Evolutionary conservation across 2,329 filamentous ascomycete species (phyloP).

Genomic region (Diaporthe longicolla): DNA sequence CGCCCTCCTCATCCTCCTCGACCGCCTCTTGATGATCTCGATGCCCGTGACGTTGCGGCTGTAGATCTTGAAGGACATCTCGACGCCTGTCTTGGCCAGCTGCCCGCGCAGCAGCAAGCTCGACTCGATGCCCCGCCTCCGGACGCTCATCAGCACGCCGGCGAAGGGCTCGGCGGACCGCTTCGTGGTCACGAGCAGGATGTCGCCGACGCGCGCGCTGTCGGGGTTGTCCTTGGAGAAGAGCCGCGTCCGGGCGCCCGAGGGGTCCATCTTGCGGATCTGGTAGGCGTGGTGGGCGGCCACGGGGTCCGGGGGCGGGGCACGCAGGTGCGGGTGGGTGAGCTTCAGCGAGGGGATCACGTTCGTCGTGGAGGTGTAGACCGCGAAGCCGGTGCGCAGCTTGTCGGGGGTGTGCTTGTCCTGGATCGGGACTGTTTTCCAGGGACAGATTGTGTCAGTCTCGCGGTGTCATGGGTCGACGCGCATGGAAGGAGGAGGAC

Average conservation of each 20-base stretch:
- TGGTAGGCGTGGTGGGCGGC: conserved; percentile 76
- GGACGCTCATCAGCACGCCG: conserved; percentile 89
- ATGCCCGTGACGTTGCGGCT: conserved; percentile 90
- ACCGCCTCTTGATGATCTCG: conserved; percentile 89
- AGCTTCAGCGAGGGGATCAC: conserved; percentile 37
- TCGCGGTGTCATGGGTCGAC: conserved; percentile 14
- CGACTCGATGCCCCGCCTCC: conserved; percentile 89
- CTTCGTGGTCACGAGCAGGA: conserved; percentile 89
- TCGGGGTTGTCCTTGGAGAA: conserved; percentile 85
- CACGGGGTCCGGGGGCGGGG: conserved; percentile 68
- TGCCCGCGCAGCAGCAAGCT: conserved; percentile 89
- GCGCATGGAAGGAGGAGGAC: conserved; percentile 3
- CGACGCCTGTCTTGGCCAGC: conserved; percentile 87
- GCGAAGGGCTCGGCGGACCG: conserved; percentile 87
- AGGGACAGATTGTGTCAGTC: conserved; percentile 27
- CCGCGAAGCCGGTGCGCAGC: conserved; percentile 62
- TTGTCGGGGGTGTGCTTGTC: conserved; percentile 49
- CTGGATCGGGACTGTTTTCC: conserved; percentile 48
- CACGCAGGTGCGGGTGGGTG: conserved; percentile 38
- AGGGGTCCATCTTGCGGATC: conserved; percentile 84
- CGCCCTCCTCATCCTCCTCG: conserved; percentile 88
- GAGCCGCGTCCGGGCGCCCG: conserved; percentile 83
- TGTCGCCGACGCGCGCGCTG: conserved; percentile 86
- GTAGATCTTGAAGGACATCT: conserved; percentile 99
- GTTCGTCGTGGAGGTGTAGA: conserved; percentile 54